Conservation (phyloP, 192 early-diverging fungal genomes). For the Dissophora ornata region DNA sequence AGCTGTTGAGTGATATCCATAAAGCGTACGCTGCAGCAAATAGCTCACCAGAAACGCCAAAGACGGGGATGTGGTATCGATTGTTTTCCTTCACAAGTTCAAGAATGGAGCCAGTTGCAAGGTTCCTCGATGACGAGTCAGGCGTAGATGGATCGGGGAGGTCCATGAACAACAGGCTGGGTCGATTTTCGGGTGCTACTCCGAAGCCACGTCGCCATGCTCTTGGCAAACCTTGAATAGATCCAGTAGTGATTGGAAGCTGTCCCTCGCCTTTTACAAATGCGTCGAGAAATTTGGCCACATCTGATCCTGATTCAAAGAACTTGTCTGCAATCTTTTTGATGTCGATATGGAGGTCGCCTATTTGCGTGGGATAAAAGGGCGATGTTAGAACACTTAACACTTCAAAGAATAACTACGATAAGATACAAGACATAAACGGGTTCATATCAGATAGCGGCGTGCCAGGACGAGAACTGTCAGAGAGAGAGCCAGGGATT, state of each 20-base stretch:
- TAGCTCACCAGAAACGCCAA: constrained; percentile 17
- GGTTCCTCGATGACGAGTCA: constrained; percentile 15
- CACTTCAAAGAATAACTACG: constrained; percentile 1
- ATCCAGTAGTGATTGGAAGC: not conserved
- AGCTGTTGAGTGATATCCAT: not conserved
- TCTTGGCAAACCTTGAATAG: constrained; percentile 6
- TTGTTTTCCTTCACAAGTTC: constrained; percentile 10
- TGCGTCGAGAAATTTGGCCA: constrained; percentile 6
- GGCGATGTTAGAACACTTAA: too few relatives aligned
- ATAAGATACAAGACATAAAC: constrained; percentile 2
- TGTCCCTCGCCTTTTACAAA: constrained; percentile 12
- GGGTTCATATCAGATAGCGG: constrained; percentile 4
- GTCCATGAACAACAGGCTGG: constrained; percentile 14
- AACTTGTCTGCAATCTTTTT: constrained; percentile 12
- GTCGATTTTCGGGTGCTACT: constrained; percentile 6
- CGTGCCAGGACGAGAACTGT: constrained; percentile 7
- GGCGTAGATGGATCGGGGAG: constrained; percentile 3
- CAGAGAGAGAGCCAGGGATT: constrained; percentile 5
- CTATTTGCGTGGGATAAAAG: constrained; percentile 7
- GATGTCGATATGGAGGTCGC: constrained; percentile 8
- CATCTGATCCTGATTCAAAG: not conserved
- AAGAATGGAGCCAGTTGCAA: constrained; percentile 4
- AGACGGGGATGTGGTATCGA: constrained; percentile 3
- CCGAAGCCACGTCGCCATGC: constrained; percentile 2
- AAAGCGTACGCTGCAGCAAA: not conserved